Evolutionary conservation across 108 stramenopile genomes (phyloP).

Genomic region (Cyclotella distinguenda): DNA sequence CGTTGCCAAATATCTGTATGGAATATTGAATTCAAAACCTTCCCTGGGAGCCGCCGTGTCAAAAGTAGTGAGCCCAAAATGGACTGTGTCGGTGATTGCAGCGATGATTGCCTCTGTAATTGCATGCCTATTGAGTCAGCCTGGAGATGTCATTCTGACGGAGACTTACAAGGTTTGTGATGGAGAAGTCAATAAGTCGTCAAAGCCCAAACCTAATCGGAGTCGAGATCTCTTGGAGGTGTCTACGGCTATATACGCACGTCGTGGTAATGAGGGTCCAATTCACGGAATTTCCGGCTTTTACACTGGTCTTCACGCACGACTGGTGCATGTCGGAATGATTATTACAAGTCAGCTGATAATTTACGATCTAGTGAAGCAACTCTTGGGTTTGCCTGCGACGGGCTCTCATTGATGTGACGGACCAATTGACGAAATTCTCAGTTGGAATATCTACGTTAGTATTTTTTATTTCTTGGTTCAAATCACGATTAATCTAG

Average conservation of each 20-base stretch:
- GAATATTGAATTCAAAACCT: conserved; percentile 32
- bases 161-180: conserved; percentile 66
- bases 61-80: conserved; percentile 41
- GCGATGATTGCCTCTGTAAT: conserved; percentile 77
- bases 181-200: conserved; percentile 19
- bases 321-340: conserved; percentile 88
- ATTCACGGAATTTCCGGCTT: conserved; percentile 61
- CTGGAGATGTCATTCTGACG: conserved; percentile 94
- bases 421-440: background rate
- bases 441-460: too few relatives aligned
- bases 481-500: too few relatives aligned
- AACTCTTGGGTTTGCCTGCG: conserved; percentile 86
- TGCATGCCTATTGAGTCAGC: conserved; percentile 90
- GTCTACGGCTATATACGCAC: conserved; percentile 66
- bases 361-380: conserved; percentile 93
- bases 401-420: conserved; percentile 71
- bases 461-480: too few relatives aligned
- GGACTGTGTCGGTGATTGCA: conserved; percentile 64
- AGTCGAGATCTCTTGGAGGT: conserved; percentile 57
- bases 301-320: conserved; percentile 78
- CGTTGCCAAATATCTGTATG: conserved; percentile 68
- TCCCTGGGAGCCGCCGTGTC: conserved; percentile 20
- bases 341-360: conserved; percentile 94
- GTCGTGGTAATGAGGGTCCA: conserved; percentile 81
- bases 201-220: conserved; percentile 18